A percentile compares a stretch with the other conserved stretches of the same genome.
Evolutionary conservation across 1,139 yeast genomes (phyloP).

Genomic region (Zhuliangozyma parablackwelliae): DNA sequence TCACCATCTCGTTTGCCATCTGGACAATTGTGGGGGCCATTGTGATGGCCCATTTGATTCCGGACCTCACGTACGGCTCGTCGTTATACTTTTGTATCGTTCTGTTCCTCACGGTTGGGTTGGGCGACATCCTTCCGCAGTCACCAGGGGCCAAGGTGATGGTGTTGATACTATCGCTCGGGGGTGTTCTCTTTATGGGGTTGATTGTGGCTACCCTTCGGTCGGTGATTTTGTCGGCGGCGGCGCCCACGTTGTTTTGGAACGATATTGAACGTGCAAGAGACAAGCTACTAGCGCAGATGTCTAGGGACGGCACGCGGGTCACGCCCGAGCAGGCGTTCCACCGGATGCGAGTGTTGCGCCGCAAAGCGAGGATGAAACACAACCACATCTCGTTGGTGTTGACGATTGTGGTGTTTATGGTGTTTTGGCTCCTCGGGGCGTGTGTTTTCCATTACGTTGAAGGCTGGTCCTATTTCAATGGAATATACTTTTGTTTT

Average conservation of each 20-base stretch:
- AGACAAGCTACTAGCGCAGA: constrained; percentile 12
- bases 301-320: constrained; percentile 14
- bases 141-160: constrained; percentile 52
- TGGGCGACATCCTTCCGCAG: constrained; percentile 65
- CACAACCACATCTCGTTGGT: constrained; percentile 32
- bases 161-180: constrained; percentile 56
- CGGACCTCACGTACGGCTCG: constrained; percentile 48
- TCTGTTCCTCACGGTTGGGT: constrained; percentile 71
- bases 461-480: constrained; percentile 69
- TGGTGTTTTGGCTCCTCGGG: constrained; percentile 66
- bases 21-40: constrained; percentile 71
- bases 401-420: constrained; percentile 43
- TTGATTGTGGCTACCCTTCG: constrained; percentile 67
- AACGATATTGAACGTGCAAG: constrained; percentile 47
- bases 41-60: constrained; percentile 35
- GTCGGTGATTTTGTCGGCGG: constrained; percentile 54
- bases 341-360: constrained; percentile 47
- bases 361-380: constrained; percentile 29
- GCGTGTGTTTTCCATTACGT: constrained; percentile 55
- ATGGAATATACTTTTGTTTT: constrained; percentile 68
- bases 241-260: constrained; percentile 62
- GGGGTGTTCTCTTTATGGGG: constrained; percentile 71
- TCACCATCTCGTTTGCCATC: constrained; percentile 56
- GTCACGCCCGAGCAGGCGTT: constrained; percentile 44
- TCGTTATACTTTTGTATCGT: constrained; percentile 69